Evolutionary conservation across 176 grass and related monocot species (phyloP), one percentile per base, ranked within the genome.

Genomic region (Rhipidocladum racemiflorum): DNA sequence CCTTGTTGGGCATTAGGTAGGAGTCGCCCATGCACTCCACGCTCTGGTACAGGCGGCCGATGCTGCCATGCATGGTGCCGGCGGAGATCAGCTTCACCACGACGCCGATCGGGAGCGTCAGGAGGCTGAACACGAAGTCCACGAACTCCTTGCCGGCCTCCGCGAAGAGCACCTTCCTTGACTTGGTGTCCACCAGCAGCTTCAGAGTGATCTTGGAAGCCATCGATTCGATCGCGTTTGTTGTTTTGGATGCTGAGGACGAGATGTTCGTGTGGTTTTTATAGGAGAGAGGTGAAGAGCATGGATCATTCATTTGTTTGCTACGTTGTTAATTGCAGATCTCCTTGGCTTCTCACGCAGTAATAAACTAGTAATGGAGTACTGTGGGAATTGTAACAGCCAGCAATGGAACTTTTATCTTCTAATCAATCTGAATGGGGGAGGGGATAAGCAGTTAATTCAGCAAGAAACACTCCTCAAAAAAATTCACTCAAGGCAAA

Each of bases 91-190:
- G 82, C 50, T 88, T 90, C 0, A 23, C 78, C 0, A 90, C 42
- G 61, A 82, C 40, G 62, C 91, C 88, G 7, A 93, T 7, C 2
- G 91, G 91, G 0, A 93, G 85, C 0, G 30, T 77, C 0, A 92
- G 68, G 0, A 92, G 55, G 72, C 76, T 73, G 75, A 92, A 90
- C 0, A 90, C 28, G 77, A 93, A 88, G 76, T 90, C 91, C 0
- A 88, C 85, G 50, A 93, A 83, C 61, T 90, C 88, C 49, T 91
- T 91, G 0, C 54, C 75, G 1, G 84, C 84, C 16, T 91, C 89
- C 0, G 88, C 84, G 16, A 87, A 87, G 0, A 87, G 68, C 1
- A 90, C 84, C 23, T 73, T 78, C 46, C 87, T 90, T 0, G 75
- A 50, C 64, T 87, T 87, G 53, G 10, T 38, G 15, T 87, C 81